Evolutionary conservation across 257 asterid species (phyloP).

Genomic region (Solanum ossicruentum): DNA sequence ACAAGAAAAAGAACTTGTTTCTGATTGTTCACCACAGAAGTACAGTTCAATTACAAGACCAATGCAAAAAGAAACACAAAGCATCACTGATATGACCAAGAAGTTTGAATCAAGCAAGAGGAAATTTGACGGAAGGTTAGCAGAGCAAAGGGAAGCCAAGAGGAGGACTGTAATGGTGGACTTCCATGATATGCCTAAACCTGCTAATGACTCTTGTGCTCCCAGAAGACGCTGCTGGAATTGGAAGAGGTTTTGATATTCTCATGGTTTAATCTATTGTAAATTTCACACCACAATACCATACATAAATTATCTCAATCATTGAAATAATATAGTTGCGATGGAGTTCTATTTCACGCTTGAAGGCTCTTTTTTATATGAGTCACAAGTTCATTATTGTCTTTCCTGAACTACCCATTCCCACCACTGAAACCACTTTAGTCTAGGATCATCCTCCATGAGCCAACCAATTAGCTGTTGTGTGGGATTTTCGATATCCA

Average conservation of each 20-base stretch:
- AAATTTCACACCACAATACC: not conserved
- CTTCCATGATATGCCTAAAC: no score
- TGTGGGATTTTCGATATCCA: slow-evolving; percentile 22
- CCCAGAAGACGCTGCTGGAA: not conserved
- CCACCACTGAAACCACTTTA: slow-evolving; percentile 19
- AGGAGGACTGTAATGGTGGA: not conserved
- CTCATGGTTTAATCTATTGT: not conserved
- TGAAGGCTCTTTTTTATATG: no score
- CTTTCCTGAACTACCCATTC: slow-evolving; percentile 32
- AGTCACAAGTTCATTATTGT: not conserved
- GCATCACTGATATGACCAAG: not conserved
- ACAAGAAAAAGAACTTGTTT: no score
- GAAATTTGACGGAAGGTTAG: not conserved
- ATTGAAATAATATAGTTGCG: no score
- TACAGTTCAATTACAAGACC: not conserved
- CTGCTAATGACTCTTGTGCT: not conserved
- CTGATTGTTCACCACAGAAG: no score
- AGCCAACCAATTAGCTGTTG: slow-evolving; percentile 1
- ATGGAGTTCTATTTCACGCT: no score
- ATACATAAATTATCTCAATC: no score
- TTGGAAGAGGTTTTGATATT: not conserved
- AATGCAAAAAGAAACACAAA: no score
- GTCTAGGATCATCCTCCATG: not conserved
- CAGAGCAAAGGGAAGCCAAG: not conserved
- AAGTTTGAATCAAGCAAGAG: no score